Evolutionary conservation across 495 filamentous ascomycete genomes (phyloP).

Genomic region (Penicillium psychrofluorescens): DNA sequence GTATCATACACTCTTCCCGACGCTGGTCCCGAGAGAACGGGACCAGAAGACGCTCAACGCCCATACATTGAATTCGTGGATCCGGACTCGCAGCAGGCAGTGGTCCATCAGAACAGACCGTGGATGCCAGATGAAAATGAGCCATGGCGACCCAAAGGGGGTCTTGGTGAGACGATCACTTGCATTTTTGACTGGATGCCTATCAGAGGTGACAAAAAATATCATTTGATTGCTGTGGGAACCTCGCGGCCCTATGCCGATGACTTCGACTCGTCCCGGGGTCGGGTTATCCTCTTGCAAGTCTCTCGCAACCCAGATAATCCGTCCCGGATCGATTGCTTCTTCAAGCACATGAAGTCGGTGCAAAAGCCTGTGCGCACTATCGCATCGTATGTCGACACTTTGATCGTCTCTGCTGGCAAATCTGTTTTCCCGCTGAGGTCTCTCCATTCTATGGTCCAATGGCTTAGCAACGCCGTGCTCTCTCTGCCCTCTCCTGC

Average conservation of each 20-base stretch:
- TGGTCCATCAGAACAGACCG: conserved; percentile 5
- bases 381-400: conserved; percentile 33
- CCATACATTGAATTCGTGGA: conserved; percentile 37
- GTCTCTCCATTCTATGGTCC: conserved; percentile 21
- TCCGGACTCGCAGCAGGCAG: conserved; percentile 25
- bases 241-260: conserved; percentile 22
- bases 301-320: conserved; percentile 18
- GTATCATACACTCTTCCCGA: conserved; percentile 29
- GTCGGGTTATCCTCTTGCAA: conserved; percentile 30
- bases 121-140: neutral
- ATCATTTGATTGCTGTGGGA: conserved; percentile 42
- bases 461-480: conserved; percentile 24
- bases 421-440: conserved; percentile 29
- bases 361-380: conserved; percentile 32
- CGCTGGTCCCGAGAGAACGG: conserved; percentile 1
- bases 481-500: conserved; percentile 32
- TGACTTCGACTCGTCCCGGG: conserved; percentile 12
- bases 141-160: conserved; percentile 25
- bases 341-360: conserved; percentile 29
- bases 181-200: conserved; percentile 46
- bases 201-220: conserved; percentile 27
- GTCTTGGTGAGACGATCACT: conserved; percentile 40
- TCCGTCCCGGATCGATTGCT: conserved; percentile 24
- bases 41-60: conserved; percentile 16
- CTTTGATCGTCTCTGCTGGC: conserved; percentile 33